A percentile compares a stretch with the other conserved stretches of the same genome.
These are phyloP conservation scores for Neurospora intermedia DNA, from an alignment of 495 filamentous ascomycete genomes.

Conservation along the genomic window DNA sequence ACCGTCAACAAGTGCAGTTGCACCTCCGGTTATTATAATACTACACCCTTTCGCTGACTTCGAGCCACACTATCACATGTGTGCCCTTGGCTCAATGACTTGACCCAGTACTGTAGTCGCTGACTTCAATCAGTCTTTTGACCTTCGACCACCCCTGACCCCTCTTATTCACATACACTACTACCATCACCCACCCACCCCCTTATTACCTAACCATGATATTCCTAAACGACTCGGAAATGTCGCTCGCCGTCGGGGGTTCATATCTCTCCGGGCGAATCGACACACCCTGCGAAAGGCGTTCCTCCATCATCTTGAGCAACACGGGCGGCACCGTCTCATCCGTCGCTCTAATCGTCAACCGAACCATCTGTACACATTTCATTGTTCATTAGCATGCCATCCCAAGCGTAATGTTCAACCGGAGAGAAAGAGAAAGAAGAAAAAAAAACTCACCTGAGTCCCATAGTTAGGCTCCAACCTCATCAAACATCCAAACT, in stretches of 20 bases:
- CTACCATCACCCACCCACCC: background rate
- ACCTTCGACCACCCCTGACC: background rate
- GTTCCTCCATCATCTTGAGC: constrained; percentile 77
- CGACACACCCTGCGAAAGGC: constrained; percentile 44
- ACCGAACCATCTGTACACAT: constrained; percentile 69
- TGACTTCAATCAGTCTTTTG: background rate
- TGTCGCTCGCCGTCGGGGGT: constrained; percentile 30
- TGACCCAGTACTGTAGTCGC: background rate
- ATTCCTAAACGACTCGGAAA: constrained; percentile 37
- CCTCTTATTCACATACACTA: background rate
- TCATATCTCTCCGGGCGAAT: constrained; percentile 24
- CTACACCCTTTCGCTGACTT: background rate
- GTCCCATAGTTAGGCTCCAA: constrained; percentile 90
- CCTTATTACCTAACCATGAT: constrained; percentile 34
- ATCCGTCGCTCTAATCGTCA: constrained; percentile 91
- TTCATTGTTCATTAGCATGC: background rate
- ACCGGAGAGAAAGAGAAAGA: background rate
- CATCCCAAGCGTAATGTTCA: background rate
- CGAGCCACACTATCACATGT: background rate
- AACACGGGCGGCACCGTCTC: constrained; percentile 73
- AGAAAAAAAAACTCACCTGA: constrained; percentile 45
- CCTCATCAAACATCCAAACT: constrained; percentile 86
- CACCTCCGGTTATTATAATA: background rate
- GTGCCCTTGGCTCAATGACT: background rate
- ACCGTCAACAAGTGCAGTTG: background rate